These are phyloP conservation scores for Aschersonia sp. DNA, from an alignment of 2,329 filamentous ascomycete species.

Conservation along the genomic window DNA sequence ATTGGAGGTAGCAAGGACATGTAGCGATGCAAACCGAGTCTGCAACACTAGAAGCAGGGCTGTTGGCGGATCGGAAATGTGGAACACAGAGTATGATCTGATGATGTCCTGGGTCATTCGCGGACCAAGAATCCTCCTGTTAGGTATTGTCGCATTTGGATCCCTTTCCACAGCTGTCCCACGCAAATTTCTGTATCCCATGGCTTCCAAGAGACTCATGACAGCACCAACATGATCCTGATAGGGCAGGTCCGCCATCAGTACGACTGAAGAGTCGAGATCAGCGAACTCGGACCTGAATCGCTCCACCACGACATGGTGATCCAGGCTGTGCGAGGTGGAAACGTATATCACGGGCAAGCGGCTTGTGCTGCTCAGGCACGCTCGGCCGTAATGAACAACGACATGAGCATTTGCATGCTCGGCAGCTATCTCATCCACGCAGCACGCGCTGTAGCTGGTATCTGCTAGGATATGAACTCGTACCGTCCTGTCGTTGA, in stretches of 20 bases:
- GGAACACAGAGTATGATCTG: constrained; percentile 61
- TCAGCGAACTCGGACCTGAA: constrained; percentile 59
- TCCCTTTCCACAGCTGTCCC: constrained; percentile 62
- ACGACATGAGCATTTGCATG: constrained; percentile 84
- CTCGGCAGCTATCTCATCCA: constrained; percentile 92
- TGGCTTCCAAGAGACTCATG: constrained; percentile 32
- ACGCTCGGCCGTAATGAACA: constrained; percentile 87
- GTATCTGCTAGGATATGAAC: constrained; percentile 88
- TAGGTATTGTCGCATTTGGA: constrained; percentile 69
- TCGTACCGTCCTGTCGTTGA: constrained; percentile 10
- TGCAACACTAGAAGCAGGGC: constrained; percentile 78
- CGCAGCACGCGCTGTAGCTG: constrained; percentile 92
- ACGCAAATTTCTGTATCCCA: constrained; percentile 58
- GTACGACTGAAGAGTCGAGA: constrained; percentile 47
- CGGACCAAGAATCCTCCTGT: constrained; percentile 47
- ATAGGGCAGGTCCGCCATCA: constrained; percentile 87
- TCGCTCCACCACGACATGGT: constrained; percentile 36
- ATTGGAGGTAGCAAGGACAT: constrained; percentile 59
- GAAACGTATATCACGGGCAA: constrained; percentile 86
- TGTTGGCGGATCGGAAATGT: constrained; percentile 67
- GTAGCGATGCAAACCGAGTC: constrained; percentile 63
- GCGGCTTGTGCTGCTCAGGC: constrained; percentile 76
- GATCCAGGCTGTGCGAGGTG: constrained; percentile 56
- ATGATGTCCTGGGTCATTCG: constrained; percentile 31
- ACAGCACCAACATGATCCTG: constrained; percentile 56